A percentile compares a stretch with the other conserved stretches of the same genome.
Evolutionary conservation across 1,284 basidiomycete genomes (phyloP).

Genomic region (Trichosporon sp.): DNA sequence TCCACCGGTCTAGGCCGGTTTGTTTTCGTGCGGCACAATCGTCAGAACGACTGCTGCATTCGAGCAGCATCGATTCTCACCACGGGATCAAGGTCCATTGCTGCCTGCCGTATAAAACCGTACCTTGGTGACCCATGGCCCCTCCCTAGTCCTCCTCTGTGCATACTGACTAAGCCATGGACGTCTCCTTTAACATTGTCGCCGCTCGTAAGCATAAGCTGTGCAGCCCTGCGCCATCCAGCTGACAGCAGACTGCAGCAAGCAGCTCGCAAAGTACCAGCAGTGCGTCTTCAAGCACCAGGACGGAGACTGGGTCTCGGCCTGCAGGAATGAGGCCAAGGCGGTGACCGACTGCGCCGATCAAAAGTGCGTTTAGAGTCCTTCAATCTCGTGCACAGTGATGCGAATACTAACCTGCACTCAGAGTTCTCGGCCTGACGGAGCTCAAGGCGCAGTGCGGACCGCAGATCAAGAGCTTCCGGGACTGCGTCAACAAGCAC

Average conservation of each 20-base stretch:
- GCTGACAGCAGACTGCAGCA: conserved; percentile 37
- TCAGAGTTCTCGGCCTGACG: conserved; percentile 41
- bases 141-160: neutral
- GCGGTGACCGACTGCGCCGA: conserved; percentile 43
- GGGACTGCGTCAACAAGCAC: conserved; percentile 37
- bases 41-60: neutral
- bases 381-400: neutral
- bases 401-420: neutral
- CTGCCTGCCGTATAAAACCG: neutral
- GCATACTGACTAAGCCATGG: conserved; percentile 29
- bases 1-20: neutral
- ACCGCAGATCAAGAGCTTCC: conserved; percentile 32
- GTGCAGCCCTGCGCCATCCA: neutral
- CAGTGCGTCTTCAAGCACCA: conserved; percentile 44
- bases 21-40: neutral
- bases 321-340: conserved; percentile 36
- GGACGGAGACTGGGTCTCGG: conserved; percentile 37
- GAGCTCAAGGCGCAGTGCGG: conserved; percentile 39
- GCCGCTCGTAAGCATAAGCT: conserved; percentile 41
- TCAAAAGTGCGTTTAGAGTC: conserved; percentile 26
- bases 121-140: neutral
- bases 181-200: conserved; percentile 46
- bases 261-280: conserved; percentile 45
- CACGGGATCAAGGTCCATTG: neutral
- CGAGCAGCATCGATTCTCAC: conserved; percentile 2